Base-by-base conservation (phyloP, 768 basidiomycete species). In the Podaxis sp. region DNA sequence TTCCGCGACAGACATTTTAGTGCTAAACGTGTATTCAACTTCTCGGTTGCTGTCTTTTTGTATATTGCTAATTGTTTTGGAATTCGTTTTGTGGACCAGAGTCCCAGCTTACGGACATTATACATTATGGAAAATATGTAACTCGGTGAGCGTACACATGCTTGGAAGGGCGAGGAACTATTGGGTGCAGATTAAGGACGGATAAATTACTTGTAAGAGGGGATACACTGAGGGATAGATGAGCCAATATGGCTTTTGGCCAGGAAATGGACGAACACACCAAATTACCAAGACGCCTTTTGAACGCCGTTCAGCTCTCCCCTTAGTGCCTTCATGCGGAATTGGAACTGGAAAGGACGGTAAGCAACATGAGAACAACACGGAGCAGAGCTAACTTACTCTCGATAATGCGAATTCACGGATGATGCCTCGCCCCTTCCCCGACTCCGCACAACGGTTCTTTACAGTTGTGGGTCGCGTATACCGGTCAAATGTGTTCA, bases 391-490 rank as follows among this genome's bases (percentile, higher is more conserved):
- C 8, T 15, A 27, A 65, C 73, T 60, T 66, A 94, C 95, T 69
- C 95, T 82, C 69, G 87, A 93, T 46, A 97, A 73, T 0, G 85
- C 93, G 75, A 97, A 96, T 74, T 96, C 90, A 70, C 89, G 87
- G 67, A 98, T 90, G 36, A 97, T 79, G 58, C 95, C 96, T 64
- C 94, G 83, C 6, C 93, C 94, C 63, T 87, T 81, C 0, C 96
- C 96, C 8, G 92, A 87, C 74, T 90, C 92, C 19, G 81, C 76
- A 68, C 96, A 98, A 27, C 96, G 81, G 72, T 95, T 94, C 79
- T 93, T 95, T 36, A 97, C 91, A 2, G 87, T 88, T 13, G 88
- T 87, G n/a, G 93, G 90, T 41, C 92, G 86, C 0, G 92, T 89
- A 72, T 93, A 89, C 25, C 85, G 83, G 54, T 85, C 88, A 68